phyloP scores from a whole-genome alignment of 2,329 filamentous ascomycete species.

The Penicillium verrucosum region DNA sequence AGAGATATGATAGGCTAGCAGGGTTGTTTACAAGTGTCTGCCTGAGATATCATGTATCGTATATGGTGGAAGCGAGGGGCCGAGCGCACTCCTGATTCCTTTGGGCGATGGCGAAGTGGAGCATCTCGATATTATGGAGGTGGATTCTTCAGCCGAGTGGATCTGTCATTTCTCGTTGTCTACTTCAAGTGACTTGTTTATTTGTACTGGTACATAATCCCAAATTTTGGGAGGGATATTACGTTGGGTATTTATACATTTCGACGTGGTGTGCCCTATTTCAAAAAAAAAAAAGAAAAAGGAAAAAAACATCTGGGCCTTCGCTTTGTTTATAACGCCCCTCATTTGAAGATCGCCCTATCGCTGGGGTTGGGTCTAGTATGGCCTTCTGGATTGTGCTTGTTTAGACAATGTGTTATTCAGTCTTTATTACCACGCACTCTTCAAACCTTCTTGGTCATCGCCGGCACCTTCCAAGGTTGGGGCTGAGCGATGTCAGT shows the following conservation, averaged over 20 bases:
- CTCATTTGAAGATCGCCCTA: neutral
- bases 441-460: neutral
- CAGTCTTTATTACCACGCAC: conserved; percentile 5
- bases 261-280: neutral
- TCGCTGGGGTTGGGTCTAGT: neutral
- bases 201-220: neutral
- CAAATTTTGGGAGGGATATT: too few relatives aligned
- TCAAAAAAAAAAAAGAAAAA: neutral
- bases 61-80: neutral
- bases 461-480: neutral
- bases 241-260: neutral
- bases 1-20: conserved; percentile 15
- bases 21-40: neutral
- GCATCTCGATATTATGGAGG: neutral
- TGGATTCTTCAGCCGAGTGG: conserved; percentile 9
- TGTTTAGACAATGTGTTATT: neutral
- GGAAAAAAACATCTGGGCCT: neutral
- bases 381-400: neutral
- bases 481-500: neutral
- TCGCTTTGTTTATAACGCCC: neutral
- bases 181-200: neutral
- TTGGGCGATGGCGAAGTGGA: conserved; percentile 1
- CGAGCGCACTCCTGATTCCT: neutral
- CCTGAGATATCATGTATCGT: neutral
- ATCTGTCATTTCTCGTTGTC: neutral